phyloP scores from a whole-genome alignment of 345 rosid species.

The Eucalyptus camaldulensis region DNA sequence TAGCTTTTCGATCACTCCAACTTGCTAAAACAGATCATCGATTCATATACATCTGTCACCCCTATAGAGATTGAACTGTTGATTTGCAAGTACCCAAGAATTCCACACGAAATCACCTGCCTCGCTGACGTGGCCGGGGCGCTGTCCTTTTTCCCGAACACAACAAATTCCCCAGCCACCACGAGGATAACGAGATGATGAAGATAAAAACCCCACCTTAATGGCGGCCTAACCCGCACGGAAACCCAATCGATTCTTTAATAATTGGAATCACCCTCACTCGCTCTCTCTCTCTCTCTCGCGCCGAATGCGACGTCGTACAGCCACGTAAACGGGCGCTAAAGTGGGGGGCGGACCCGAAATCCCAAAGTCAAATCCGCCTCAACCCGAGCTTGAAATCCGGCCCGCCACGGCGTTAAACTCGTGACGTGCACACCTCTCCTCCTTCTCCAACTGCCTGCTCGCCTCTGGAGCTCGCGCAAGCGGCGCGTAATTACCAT shows the following conservation, averaged over 20 bases:
- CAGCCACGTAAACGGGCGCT: not conserved
- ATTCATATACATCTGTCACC: no score
- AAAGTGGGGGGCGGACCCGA: not conserved
- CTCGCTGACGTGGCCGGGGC: not conserved
- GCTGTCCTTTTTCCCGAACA: not conserved
- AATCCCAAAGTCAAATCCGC: not conserved
- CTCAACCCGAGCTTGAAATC: slow-evolving; percentile 6
- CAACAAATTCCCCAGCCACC: not conserved
- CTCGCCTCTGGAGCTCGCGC: not conserved
- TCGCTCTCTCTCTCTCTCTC: no score
- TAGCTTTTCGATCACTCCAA: no score
- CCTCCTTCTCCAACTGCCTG: not conserved
- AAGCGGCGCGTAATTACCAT: not conserved
- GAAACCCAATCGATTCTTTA: not conserved
- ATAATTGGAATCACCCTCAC: not conserved
- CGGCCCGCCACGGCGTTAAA: slow-evolving; percentile 1
- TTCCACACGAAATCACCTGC: no score
- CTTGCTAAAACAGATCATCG: no score
- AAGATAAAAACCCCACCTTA: not conserved
- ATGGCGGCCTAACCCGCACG: not conserved
- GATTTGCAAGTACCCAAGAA: no score
- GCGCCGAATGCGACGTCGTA: not conserved
- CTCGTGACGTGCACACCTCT: not conserved
- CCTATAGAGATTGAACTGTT: no score
- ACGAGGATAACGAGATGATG: not conserved